Percentiles rank a stretch among this genome's conserved stretches.
These are phyloP conservation scores for Aspergillus intermedius DNA, from an alignment of 2,329 filamentous ascomycete genomes.

Conservation along the genomic window DNA sequence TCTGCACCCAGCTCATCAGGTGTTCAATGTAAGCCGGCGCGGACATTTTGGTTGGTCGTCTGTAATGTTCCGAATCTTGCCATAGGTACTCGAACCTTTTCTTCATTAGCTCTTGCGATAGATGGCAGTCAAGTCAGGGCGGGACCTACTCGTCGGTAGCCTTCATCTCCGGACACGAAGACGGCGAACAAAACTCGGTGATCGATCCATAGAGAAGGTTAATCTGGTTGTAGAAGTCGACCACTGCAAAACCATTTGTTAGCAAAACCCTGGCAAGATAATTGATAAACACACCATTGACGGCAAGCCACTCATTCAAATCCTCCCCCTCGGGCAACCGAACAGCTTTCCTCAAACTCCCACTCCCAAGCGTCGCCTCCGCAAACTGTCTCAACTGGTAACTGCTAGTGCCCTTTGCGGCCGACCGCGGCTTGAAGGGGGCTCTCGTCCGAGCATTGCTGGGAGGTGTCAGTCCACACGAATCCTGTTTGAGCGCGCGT, in stretches of 20 bases:
- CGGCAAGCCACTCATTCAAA: conserved; percentile 94
- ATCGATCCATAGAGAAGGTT: conserved; percentile 98
- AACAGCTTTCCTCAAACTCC: conserved; percentile 90
- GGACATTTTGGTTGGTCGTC: conserved; percentile 94
- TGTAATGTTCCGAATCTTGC: conserved; percentile 93
- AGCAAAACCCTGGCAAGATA: neutral
- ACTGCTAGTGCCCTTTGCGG: conserved; percentile 77
- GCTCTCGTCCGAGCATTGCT: conserved; percentile 84
- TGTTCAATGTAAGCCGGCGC: conserved; percentile 97
- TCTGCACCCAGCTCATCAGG: conserved; percentile 93
- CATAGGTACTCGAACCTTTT: conserved; percentile 96
- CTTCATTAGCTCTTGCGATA: conserved; percentile 7
- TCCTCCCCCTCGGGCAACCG: conserved; percentile 96
- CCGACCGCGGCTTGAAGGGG: conserved; percentile 81
- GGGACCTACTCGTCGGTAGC: conserved; percentile 82
- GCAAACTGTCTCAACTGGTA: conserved; percentile 97
- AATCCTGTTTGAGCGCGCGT: conserved; percentile 32
- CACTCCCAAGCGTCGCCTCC: conserved; percentile 90
- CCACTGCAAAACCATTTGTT: conserved; percentile 55
- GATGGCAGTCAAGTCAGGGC: conserved; percentile 17
- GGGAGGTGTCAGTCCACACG: conserved; percentile 35
- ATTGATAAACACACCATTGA: conserved; percentile 66
- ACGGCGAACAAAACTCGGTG: conserved; percentile 96
- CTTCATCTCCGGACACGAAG: conserved; percentile 98
- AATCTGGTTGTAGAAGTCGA: conserved; percentile 99